Percentiles rank a stretch among this genome's conserved stretches.
Evolutionary conservation across 495 filamentous ascomycete species (phyloP).

Genomic region (Hypomontagnella monticulosa): DNA sequence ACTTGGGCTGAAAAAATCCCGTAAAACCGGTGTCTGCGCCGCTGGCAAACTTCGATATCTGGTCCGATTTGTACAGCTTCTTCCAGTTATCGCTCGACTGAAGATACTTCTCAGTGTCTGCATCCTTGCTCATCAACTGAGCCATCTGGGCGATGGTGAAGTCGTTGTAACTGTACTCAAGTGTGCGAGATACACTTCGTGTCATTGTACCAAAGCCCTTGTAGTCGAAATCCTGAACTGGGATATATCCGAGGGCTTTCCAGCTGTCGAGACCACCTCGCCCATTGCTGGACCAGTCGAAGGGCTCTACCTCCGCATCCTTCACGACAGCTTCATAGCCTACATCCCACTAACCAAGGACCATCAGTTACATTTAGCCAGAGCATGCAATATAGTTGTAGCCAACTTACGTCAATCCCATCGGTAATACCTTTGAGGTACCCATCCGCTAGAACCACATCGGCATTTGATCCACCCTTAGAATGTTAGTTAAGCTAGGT

Average conservation of each 20-base stretch:
- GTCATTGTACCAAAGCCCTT: constrained; percentile 75
- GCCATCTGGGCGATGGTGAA: constrained; percentile 76
- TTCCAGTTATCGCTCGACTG: constrained; percentile 71
- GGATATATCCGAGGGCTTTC: constrained; percentile 75
- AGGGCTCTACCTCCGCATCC: constrained; percentile 78
- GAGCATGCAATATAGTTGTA: neutral
- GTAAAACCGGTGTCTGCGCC: constrained; percentile 69
- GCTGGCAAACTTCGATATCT: constrained; percentile 65
- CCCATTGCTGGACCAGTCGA: constrained; percentile 76
- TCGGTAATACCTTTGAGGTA: constrained; percentile 72
- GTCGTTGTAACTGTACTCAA: constrained; percentile 83
- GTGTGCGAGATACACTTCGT: constrained; percentile 73
- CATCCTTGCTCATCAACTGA: constrained; percentile 59
- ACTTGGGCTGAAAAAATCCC: constrained; percentile 75
- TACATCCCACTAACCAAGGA: constrained; percentile 62
- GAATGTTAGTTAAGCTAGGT: constrained; percentile 7
- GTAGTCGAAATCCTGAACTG: constrained; percentile 72
- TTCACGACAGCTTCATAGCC: constrained; percentile 78
- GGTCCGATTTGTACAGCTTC: constrained; percentile 72
- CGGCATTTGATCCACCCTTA: constrained; percentile 82
- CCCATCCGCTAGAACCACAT: constrained; percentile 74
- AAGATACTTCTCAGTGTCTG: constrained; percentile 70
- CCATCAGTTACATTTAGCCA: neutral
- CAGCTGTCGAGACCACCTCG: constrained; percentile 74
- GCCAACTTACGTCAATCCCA: constrained; percentile 63